Conservation (phyloP, 2,329 filamentous ascomycete species). For the Pestalotiopsis sp. region DNA sequence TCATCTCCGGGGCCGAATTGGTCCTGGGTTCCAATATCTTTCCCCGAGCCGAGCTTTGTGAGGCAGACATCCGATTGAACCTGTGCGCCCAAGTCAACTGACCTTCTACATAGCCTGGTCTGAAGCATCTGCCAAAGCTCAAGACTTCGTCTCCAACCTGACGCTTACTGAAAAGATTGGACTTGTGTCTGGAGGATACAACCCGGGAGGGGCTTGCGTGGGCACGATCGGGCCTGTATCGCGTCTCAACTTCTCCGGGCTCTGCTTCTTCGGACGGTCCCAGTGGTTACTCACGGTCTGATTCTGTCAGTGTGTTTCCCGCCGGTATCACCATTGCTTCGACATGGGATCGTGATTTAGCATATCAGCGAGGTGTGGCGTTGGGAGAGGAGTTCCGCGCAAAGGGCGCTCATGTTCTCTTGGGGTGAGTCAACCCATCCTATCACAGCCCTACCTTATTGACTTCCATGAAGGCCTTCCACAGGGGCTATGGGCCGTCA, state of each 20-base stretch:
- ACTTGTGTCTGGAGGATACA: not conserved
- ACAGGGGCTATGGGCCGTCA: constrained; percentile 56
- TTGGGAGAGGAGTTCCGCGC: constrained; percentile 64
- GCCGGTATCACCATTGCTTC: constrained; percentile 70
- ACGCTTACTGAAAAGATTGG: constrained; percentile 63
- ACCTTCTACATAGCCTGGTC: constrained; percentile 48
- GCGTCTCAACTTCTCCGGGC: constrained; percentile 54
- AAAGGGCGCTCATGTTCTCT: constrained; percentile 72
- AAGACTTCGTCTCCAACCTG: constrained; percentile 63
- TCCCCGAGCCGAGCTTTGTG: not conserved
- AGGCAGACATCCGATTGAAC: not conserved
- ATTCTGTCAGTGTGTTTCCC: constrained; percentile 70
- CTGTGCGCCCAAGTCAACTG: not conserved
- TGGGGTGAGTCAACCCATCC: constrained; percentile 34
- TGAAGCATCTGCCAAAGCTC: constrained; percentile 60
- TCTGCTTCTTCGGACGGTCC: constrained; percentile 73
- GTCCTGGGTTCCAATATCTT: not conserved
- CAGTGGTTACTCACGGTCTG: constrained; percentile 65
- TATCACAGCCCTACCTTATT: not conserved
- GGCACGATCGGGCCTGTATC: constrained; percentile 49
- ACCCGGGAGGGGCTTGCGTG: constrained; percentile 14
- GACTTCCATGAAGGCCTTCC: constrained; percentile 43
- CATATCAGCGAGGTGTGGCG: constrained; percentile 43
- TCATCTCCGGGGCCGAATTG: not conserved
- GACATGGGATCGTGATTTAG: constrained; percentile 68